These are phyloP conservation scores for Peziza echinospora DNA, from an alignment of 495 filamentous ascomycete species.

Conservation along the genomic window DNA sequence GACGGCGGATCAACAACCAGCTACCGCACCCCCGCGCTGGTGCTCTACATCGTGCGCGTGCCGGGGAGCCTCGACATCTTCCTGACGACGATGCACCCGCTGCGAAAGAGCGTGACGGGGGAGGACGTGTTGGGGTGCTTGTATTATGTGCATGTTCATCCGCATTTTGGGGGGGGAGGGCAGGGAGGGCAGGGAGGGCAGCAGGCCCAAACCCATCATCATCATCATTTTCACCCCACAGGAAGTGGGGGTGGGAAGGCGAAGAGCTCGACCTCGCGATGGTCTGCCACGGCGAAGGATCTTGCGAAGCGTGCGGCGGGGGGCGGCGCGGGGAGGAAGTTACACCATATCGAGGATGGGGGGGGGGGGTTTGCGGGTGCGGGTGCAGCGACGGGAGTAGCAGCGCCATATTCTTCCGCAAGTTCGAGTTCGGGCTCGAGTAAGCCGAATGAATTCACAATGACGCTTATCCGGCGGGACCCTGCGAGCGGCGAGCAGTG, in stretches of 20 bases:
- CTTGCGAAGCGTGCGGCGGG: too few species aligned
- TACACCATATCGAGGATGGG: not conserved
- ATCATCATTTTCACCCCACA: conserved; percentile 5
- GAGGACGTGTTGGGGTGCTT: conserved; percentile 72
- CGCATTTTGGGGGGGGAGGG: conserved; percentile 6
- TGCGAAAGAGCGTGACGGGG: conserved; percentile 63
- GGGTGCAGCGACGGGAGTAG: too few species aligned
- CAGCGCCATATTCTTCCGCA: too few species aligned
- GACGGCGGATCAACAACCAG: too few species aligned
- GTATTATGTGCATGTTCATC: conserved; percentile 73
- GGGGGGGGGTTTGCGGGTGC: too few species aligned
- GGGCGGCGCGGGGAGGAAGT: not conserved
- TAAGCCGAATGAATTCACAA: conserved; percentile 26
- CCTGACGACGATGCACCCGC: conserved; percentile 74
- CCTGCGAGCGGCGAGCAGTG: conserved; percentile 58
- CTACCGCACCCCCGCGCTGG: conserved; percentile 35
- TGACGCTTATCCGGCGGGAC: conserved; percentile 79
- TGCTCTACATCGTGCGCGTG: conserved; percentile 77
- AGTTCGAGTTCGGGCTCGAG: conserved; percentile 5
- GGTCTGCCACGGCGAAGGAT: too few species aligned
- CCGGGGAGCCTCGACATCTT: conserved; percentile 72
- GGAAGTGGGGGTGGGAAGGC: not conserved
- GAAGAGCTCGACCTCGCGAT: too few species aligned
- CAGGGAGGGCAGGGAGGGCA: conserved; percentile 8
- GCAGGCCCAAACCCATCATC: conserved; percentile 4